Evolutionary conservation across 1,139 yeast genomes (phyloP), one percentile per base, ranked within the genome.

Genomic region (Candida tetrigidarum): DNA sequence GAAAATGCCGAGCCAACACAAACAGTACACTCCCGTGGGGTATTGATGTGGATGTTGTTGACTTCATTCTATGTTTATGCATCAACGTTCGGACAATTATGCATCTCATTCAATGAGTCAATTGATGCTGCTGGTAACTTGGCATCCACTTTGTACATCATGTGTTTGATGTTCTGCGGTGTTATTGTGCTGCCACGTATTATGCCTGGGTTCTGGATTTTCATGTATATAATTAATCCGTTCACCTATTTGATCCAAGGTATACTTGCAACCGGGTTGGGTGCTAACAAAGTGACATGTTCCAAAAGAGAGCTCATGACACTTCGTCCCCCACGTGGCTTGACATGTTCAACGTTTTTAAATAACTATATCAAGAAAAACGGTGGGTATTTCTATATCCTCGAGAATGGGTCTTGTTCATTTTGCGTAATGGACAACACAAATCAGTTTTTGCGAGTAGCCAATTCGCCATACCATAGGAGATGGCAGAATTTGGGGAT

Each of bases 401-500:
- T 54, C 22, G 50, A 59, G 8, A 37, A 53, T 19, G 68, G 62
- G 19, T 46, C 44, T 25, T 85, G 92, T 66, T 40, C 60, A 4
- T 81, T 69, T 66, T 86, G 93, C 65, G 54, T 72, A 15, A 62
- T 78, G 51, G 56, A 66, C 1, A 53, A 63, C 3, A 83, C 91
- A 3, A 74, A 84, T 57, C 74, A 59, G 11, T 85, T 69, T 60
- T 71, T 86, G 64, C 52, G 53, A 0, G 33, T 64, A 14, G 69
- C 83, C 34, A 67, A 71, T 45, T 66, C 84, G 15, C 34, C 53
- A 1, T 86, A 60, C 56, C 44, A 60, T 12, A 68, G 75, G 51
- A 75, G 81, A 63, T 84, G 92, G 89, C 80, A 91, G 73, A 79
- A 86, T 60, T 74, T 74, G 52, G 93, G 93, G 59, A 74, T 84